These are phyloP conservation scores for Canariomyces notabilis DNA, from an alignment of 2,329 filamentous ascomycete genomes.

Conservation along the genomic window DNA sequence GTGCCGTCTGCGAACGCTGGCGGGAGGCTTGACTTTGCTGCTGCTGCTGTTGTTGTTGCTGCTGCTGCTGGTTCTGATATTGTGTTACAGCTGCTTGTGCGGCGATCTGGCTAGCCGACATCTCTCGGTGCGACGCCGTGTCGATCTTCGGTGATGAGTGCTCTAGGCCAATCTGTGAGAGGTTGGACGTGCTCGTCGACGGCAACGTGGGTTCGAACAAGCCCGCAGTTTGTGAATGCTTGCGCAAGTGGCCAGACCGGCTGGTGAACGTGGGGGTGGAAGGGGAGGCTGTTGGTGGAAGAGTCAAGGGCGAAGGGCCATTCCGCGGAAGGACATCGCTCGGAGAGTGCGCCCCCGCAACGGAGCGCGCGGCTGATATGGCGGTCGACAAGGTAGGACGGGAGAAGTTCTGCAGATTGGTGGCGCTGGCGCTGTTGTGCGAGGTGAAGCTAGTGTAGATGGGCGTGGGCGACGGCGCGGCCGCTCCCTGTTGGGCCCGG, in stretches of 20 bases:
- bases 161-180: slow-evolving; percentile 45
- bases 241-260: slow-evolving; percentile 48
- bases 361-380: slow-evolving; percentile 24
- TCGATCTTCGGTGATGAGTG: slow-evolving; percentile 39
- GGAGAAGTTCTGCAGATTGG: slow-evolving; percentile 54
- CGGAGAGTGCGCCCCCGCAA: slow-evolving; percentile 26
- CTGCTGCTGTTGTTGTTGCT: slow-evolving; percentile 45
- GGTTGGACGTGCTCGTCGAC: slow-evolving; percentile 53
- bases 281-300: slow-evolving; percentile 35
- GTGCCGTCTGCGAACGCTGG: slow-evolving; percentile 70
- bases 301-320: slow-evolving; percentile 39
- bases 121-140: slow-evolving; percentile 31
- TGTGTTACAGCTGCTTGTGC: slow-evolving; percentile 70
- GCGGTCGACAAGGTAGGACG: slow-evolving; percentile 39
- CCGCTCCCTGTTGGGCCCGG: slow-evolving; percentile 31
- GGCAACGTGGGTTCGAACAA: slow-evolving; percentile 71
- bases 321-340: slow-evolving; percentile 29
- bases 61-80: slow-evolving; percentile 51
- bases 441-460: slow-evolving; percentile 45
- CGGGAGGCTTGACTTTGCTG: too few species aligned
- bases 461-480: slow-evolving; percentile 36
- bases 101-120: slow-evolving; percentile 71
- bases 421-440: slow-evolving; percentile 43
- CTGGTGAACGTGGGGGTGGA: slow-evolving; percentile 29
- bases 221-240: slow-evolving; percentile 68